phyloP scores from a whole-genome alignment of 495 filamentous ascomycete genomes.

The Hypomontagnella submonticulosa region DNA sequence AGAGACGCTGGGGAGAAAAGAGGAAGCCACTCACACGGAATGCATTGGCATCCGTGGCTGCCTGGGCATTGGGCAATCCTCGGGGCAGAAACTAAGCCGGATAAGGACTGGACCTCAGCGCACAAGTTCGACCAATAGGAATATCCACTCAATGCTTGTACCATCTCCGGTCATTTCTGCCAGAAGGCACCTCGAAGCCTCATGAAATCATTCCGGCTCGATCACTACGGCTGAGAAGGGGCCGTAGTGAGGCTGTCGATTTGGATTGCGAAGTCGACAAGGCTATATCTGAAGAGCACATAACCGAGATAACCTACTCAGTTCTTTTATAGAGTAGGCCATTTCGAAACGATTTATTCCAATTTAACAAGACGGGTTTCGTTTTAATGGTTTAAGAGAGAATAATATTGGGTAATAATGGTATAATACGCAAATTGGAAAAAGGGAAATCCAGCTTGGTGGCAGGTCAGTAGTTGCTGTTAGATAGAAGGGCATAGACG shows the following conservation, averaged over 20 bases:
- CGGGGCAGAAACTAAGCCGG: slow-evolving; percentile 23
- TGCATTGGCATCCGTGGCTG: slow-evolving; percentile 21
- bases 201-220: slow-evolving; percentile 29
- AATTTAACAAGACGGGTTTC: slow-evolving; percentile 12
- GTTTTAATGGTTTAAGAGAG: slow-evolving; percentile 5
- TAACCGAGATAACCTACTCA: slow-evolving; percentile 2
- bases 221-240: slow-evolving; percentile 30
- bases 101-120: slow-evolving; percentile 22
- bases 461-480: slow-evolving; percentile 10
- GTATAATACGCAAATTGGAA: slow-evolving; percentile 24
- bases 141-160: slow-evolving; percentile 22
- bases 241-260: slow-evolving; percentile 15
- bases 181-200: slow-evolving; percentile 21
- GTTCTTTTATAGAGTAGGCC: background rate
- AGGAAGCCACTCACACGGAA: slow-evolving; percentile 36
- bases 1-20: slow-evolving; percentile 34
- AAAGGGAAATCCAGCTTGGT: slow-evolving; percentile 16
- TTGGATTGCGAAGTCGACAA: slow-evolving; percentile 15
- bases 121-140: slow-evolving; percentile 32
- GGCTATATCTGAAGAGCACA: slow-evolving; percentile 6
- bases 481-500: slow-evolving; percentile 23
- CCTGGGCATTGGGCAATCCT: slow-evolving; percentile 36
- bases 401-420: slow-evolving; percentile 12
- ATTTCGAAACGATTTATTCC: slow-evolving; percentile 11
- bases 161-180: slow-evolving; percentile 26